phyloP scores from a whole-genome alignment of 2,329 filamentous ascomycete species.

The Onygena corvina region DNA sequence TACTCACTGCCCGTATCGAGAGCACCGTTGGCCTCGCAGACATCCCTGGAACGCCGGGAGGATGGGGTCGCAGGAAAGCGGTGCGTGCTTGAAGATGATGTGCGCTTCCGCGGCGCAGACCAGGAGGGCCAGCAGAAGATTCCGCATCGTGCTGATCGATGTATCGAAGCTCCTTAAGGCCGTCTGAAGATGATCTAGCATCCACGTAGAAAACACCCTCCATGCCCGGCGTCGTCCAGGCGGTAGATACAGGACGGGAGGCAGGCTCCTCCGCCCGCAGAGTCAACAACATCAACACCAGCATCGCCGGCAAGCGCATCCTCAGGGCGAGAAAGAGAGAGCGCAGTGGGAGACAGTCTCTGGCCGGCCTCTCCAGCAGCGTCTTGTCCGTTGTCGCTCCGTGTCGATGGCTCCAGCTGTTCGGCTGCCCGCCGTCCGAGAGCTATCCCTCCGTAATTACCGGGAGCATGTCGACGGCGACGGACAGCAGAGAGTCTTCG shows the following conservation, averaged over 20 bases:
- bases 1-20: constrained; percentile 10
- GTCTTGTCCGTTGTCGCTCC: constrained; percentile 9
- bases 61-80: constrained; percentile 10
- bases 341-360: not conserved
- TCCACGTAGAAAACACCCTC: too few relatives aligned
- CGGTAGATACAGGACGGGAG: too few relatives aligned
- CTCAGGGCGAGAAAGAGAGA: not conserved
- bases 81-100: constrained; percentile 12
- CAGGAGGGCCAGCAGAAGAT: not conserved
- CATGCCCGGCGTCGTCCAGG: not conserved
- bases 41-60: constrained; percentile 4
- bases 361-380: not conserved
- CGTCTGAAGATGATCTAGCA: too few relatives aligned
- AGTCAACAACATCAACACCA: not conserved
- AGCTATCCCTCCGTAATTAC: too few relatives aligned
- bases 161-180: too few relatives aligned
- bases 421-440: constrained; percentile 13
- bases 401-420: not conserved
- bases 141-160: not conserved
- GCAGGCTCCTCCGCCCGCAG: too few relatives aligned
- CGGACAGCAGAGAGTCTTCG: too few relatives aligned
- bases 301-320: not conserved
- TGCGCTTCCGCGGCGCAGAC: constrained; percentile 6
- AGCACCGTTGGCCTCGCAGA: constrained; percentile 12
- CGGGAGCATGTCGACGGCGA: too few relatives aligned